These are phyloP conservation scores for Leucosporidium creatinivorum DNA, from an alignment of 768 basidiomycete genomes.

Conservation along the genomic window DNA sequence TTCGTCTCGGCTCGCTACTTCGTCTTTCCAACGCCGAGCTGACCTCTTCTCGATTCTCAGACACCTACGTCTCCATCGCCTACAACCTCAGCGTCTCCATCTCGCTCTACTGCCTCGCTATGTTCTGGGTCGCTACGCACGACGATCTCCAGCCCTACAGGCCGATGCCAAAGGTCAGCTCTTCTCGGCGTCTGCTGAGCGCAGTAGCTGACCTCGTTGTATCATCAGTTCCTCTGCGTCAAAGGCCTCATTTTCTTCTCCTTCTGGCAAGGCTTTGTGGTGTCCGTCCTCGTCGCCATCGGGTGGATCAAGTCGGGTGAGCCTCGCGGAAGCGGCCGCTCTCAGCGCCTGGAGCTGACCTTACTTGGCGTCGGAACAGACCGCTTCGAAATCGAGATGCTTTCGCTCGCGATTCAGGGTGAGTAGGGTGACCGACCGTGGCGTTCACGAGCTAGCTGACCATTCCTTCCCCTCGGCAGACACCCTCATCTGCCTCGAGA, in stretches of 20 bases:
- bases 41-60: neutral
- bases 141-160: conserved; percentile 73
- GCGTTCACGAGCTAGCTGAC: neutral
- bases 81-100: conserved; percentile 56
- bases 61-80: conserved; percentile 35
- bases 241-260: conserved; percentile 98
- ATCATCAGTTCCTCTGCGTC: conserved; percentile 73
- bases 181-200: neutral
- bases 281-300: conserved; percentile 81
- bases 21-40: neutral
- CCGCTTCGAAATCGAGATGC: conserved; percentile 48
- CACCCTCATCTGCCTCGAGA: conserved; percentile 86
- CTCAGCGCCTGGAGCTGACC: neutral
- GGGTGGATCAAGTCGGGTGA: conserved; percentile 58
- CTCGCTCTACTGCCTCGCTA: conserved; percentile 73
- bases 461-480: conserved; percentile 53
- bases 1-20: conserved; percentile 41
- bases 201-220: neutral
- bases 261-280: conserved; percentile 87
- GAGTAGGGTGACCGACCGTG: neutral
- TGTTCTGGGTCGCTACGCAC: conserved; percentile 92
- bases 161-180: conserved; percentile 65
- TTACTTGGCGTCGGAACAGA: neutral
- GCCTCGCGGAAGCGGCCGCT: conserved; percentile 7
- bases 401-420: conserved; percentile 60